phyloP scores from a whole-genome alignment of 78 protist genomes.

The Emiliania huxleyi region DNA sequence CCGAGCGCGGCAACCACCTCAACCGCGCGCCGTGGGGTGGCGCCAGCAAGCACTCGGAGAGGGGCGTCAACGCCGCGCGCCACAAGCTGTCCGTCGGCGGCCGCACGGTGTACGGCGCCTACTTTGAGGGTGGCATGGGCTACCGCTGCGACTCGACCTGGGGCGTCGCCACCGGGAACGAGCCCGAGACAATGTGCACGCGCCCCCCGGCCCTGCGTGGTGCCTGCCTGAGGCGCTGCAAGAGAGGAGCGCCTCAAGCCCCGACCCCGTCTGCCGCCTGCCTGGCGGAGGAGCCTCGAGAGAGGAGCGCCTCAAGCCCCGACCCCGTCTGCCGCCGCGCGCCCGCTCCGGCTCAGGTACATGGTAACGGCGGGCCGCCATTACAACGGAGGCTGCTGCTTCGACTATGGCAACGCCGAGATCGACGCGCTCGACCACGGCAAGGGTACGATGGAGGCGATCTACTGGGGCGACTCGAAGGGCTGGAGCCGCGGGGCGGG shows the following conservation, averaged over 20 bases:
- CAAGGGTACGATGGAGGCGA: not conserved
- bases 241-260: too few relatives aligned
- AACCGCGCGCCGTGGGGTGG: not conserved
- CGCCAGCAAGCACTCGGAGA: not conserved
- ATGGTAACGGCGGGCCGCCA: not conserved
- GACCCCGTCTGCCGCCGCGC: too few relatives aligned
- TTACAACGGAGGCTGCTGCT: not conserved
- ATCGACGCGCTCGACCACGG: not conserved
- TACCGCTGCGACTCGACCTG: constrained; percentile 3
- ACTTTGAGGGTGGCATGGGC: constrained; percentile 4
- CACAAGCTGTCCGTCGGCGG: not conserved
- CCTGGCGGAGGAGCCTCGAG: too few relatives aligned
- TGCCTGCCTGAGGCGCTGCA: too few relatives aligned
- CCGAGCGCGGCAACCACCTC: not conserved
- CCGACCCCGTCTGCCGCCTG: too few relatives aligned
- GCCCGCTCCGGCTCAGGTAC: too few relatives aligned
- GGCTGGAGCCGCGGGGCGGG: not conserved
- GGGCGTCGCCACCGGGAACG: not conserved
- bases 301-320: too few relatives aligned
- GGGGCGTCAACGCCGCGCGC: not conserved
- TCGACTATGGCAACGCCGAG: constrained; percentile 25
- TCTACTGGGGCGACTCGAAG: not conserved
- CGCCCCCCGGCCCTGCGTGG: too few relatives aligned
- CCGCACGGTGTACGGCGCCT: not conserved
- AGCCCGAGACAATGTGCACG: not conserved